Percentiles rank a stretch among this genome's conserved stretches.
Conservation (phyloP, 495 filamentous ascomycete genomes). For the Cryomyces antarcticus region DNA sequence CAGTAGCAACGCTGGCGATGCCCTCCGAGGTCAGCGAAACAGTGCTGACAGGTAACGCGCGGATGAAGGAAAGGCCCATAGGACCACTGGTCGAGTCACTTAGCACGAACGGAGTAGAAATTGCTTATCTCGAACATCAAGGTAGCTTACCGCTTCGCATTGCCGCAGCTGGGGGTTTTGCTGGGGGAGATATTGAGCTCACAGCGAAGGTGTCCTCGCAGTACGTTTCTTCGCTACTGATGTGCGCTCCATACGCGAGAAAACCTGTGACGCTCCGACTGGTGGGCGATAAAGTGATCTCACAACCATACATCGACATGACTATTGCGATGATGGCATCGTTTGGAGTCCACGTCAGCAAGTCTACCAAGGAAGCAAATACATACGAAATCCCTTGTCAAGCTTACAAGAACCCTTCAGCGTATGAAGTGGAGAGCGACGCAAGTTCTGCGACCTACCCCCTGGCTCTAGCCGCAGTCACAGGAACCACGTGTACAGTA, state of each 20-base stretch:
- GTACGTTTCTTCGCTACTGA: slow-evolving; percentile 88
- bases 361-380: slow-evolving; percentile 53
- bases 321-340: slow-evolving; percentile 92
- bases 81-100: slow-evolving; percentile 87
- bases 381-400: slow-evolving; percentile 89
- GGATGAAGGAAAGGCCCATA: slow-evolving; percentile 94
- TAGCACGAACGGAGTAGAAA: slow-evolving; percentile 55
- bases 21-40: slow-evolving; percentile 38
- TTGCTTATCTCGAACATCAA: slow-evolving; percentile 65
- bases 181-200: slow-evolving; percentile 78
- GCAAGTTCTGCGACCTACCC: slow-evolving; percentile 96
- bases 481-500: slow-evolving; percentile 82
- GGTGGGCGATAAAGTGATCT: slow-evolving; percentile 88
- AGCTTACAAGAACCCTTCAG: slow-evolving; percentile 61
- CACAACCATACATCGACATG: slow-evolving; percentile 96
- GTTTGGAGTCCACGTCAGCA: slow-evolving; percentile 68
- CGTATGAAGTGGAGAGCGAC: slow-evolving; percentile 90
- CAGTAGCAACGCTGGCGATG: slow-evolving; percentile 69
- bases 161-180: slow-evolving; percentile 62
- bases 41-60: slow-evolving; percentile 76
- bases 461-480: slow-evolving; percentile 83
- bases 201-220: slow-evolving; percentile 91
- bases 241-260: slow-evolving; percentile 94
- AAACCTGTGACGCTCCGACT: slow-evolving; percentile 76
- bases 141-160: slow-evolving; percentile 72